Evolutionary conservation across 169 alveolate genomes (phyloP), one percentile per base, ranked within the genome.

Genomic region (Plasmodium billcollinsi): DNA sequence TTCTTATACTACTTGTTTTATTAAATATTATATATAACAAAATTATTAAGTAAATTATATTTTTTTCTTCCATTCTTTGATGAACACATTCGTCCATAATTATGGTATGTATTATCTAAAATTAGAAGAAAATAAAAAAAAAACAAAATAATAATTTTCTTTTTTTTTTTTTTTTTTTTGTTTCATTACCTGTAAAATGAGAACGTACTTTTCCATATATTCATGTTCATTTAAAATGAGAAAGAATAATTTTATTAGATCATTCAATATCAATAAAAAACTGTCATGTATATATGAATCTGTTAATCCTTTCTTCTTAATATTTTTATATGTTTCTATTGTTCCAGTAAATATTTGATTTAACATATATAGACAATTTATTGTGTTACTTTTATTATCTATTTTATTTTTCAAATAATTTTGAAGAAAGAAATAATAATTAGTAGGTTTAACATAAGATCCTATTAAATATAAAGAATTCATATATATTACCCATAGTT

Each of bases 391-490:
- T 45, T 76, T 76, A 7, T 76, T 20, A 1, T 50, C 47, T 52
- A 20, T 62, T 20, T 21, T 43, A 76, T 65, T 49, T 63, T 76
- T 76, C 43, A 76, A 29, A 43, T 65, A 76, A 49, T 76, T 76
- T 63, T 76, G 78, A 47, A 76, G 50, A 69, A 76, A 76, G 18
- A 76, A 76, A 76, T 47, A 76, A 24, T 76, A 76, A 54, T 76
- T 65, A 11, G 78, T 18, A n/a, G 89, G 89, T 6, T 76, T 65
- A 6, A 76, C 89, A 29, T 76, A 76, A n/a, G 89, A 62, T 6
- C 89, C 89, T 33, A 76, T 69, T 21, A 76, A 45, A 58, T 76
- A 76, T 15, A 76, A 58, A 26, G 62, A 76, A 59, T 76, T 76
- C 49, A 76, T 63, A 76, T 76, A 65, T 21, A 76, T 76, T 18